Evolutionary conservation across 2,329 filamentous ascomycete genomes (phyloP), one percentile per base, ranked within the genome.

Genomic region (Thelonectria blattea): DNA sequence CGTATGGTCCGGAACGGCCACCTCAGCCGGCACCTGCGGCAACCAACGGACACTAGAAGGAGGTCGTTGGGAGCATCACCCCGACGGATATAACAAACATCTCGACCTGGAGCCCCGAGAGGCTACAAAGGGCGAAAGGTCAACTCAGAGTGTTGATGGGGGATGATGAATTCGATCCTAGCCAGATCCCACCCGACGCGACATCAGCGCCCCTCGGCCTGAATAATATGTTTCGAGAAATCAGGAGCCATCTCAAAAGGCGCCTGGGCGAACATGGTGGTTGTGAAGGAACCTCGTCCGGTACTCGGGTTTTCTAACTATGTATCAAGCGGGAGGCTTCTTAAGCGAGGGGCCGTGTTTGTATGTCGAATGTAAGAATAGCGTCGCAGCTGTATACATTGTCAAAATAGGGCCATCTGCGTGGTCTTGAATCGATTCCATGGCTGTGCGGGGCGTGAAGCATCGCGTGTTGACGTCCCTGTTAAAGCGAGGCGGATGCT

Each of bases 1-100:
- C 79, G 7, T 83, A 79, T 62, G 81, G 81, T 11, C 81, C 81
- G 15, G 81, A 83, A 67, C 77, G 81, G 46, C 81, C 81, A 43
- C 81, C 81, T 54, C 74, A 74, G 58, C 69, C 72, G 42, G 65
- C 68, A 48, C 68, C 73, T 41, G 66, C 74, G 48, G 71, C 75
- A 11, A 77, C 77, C 62, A 83, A 83, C 65, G 81, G 80, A 66
- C 76, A 77, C 63, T 81, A 79, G n/a, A n/a, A n/a, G 76, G 70
- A 74, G 63, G 60, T 65, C 65, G 58, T 66, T 65, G 60, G 58
- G 56, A 60, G 48, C 37, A 59, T 27, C 47, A 56, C 60, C 57
- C 60, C 62, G 58, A 43, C 61, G 49, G 50, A 54, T 65, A 62
- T 61, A 46, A 43, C 61, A 51, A 47, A n/a, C n/a, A n/a, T n/a